Base-by-base conservation (phyloP, 2,329 filamentous ascomycete genomes). In the Diaporthe ampelina region DNA sequence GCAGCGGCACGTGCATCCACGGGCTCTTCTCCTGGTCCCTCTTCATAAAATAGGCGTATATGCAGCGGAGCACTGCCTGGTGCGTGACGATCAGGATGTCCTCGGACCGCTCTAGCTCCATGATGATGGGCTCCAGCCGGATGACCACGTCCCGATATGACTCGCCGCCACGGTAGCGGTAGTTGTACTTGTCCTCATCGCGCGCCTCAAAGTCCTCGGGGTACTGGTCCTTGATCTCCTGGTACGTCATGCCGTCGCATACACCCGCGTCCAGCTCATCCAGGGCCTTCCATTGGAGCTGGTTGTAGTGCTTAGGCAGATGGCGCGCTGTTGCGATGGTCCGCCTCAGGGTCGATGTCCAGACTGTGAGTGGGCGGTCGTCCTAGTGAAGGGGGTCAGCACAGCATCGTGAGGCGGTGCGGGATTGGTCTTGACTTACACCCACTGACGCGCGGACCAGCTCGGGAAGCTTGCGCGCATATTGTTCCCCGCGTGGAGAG, bases 141-240 rank as follows among this genome's bases (percentile, higher is more conserved):
- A 98, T 98, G 54, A 99, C 97, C 1, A 99, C 96, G 81, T 99
- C 97, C 73, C 96, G 94, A 83, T 99, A 93, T 76, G 94, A 97
- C 85, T 99, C 97, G 71, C 97, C 97, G 76, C 97, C 97, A 7
- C 97, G 93, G 85, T 99, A 99, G 73, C 97, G 95, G 86, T 99
- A 99, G 86, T 99, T 98, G 90, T 98, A 98, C 85, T 99, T 99
- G 88, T 99, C 97, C 78, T 98, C 95, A 83, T 99, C 97, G 76
- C 97, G 94, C 45, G 96, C 95, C 67, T 92, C 91, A 85, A 99
- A 99, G 85, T 99, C 97, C 78, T 98, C 95, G 0, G 97, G 97
- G 82, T 94, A 98, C 72, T 90, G 87, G 80, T 97, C 91, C 80
- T 97, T 95, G 81, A 99, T 98, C 82, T 99, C 94, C 80, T 95